Evolutionary conservation across 441 rosid genomes (phyloP), one percentile per base, ranked within the genome.

Genomic region (Gossypium schwendimanii): DNA sequence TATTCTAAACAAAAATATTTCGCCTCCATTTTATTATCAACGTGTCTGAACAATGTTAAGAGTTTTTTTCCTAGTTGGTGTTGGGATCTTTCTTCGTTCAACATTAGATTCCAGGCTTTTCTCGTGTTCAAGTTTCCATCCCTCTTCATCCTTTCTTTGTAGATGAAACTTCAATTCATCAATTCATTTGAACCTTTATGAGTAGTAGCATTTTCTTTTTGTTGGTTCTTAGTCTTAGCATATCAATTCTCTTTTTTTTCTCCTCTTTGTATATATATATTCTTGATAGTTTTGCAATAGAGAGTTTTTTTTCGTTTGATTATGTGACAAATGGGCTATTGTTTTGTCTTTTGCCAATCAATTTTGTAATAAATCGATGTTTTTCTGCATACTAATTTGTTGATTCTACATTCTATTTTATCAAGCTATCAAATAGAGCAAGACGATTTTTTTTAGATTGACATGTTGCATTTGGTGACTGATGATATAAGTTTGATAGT

Each of bases 371-470:
- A 1, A 50, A 28, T 18, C 6, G 55, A 53, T 10, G 1, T 18
- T 53, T 33, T 31, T 54, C 52, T 3, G n/a, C 41, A 0, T 39
- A 9, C 6, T 69, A 18, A 54, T 11, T 44, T 53, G 12, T 64
- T 54, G 50, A 33, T 36, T 63, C 11, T 11, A 23, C 21, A 44
- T 54, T 57, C 4, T 20, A 0, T 70, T 44, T 63, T 49, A 36
- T 65, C 26, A 31, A 47, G 69, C 15, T 24, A 18, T 14, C 17
- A 6, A 64, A 39, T 8, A 23, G 41, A 50, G 18, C 33, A 41
- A 52, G 65, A 23, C 3, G 57, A 49, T 44, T 44, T 70, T 53
- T 11, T 55, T 53, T 75, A 20, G 59, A 55, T 75, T 72, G 55
- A n/a, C 21, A 0, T 52, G 8, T n/a, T 54, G 66, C 24, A 36